A percentile compares a stretch with the other conserved stretches of the same genome.
These are phyloP conservation scores for Raphanus sativus DNA, from an alignment of 345 rosid genomes.

Conservation along the genomic window DNA sequence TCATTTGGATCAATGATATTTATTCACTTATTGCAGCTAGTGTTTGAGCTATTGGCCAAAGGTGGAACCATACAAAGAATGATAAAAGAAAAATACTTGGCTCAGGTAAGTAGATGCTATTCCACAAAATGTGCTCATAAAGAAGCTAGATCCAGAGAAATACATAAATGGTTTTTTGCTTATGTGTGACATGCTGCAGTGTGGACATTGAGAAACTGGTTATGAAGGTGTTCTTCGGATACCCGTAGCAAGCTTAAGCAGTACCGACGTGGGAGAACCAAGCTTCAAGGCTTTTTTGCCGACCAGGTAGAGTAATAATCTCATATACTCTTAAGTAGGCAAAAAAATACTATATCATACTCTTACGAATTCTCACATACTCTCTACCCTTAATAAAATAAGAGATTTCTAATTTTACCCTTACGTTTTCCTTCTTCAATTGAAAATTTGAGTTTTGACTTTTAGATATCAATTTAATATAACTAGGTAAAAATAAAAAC, in stretches of 20 bases:
- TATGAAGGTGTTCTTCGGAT: slow-evolving; percentile 65
- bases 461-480: too few relatives aligned
- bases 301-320: slow-evolving; percentile 60
- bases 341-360: too few relatives aligned
- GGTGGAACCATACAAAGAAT: slow-evolving; percentile 90
- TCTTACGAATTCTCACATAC: too few relatives aligned
- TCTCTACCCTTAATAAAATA: too few relatives aligned
- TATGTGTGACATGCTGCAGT: slow-evolving; percentile 43
- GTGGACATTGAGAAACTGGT: slow-evolving; percentile 80
- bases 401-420: too few relatives aligned
- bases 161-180: slow-evolving; percentile 3
- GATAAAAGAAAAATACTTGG: slow-evolving; percentile 79
- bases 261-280: slow-evolving; percentile 81
- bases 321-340: too few relatives aligned
- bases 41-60: slow-evolving; percentile 81
- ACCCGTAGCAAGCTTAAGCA: slow-evolving; percentile 87
- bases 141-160: slow-evolving; percentile 6
- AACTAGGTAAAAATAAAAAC: too few relatives aligned
- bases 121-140: not conserved
- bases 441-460: too few relatives aligned
- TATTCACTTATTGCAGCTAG: slow-evolving; percentile 50
- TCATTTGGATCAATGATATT: not conserved
- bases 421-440: too few relatives aligned
- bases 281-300: slow-evolving; percentile 85
- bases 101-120: slow-evolving; percentile 20